Conservation (phyloP, 169 alveolate genomes). For the Cryptosporidium parvum region DNA sequence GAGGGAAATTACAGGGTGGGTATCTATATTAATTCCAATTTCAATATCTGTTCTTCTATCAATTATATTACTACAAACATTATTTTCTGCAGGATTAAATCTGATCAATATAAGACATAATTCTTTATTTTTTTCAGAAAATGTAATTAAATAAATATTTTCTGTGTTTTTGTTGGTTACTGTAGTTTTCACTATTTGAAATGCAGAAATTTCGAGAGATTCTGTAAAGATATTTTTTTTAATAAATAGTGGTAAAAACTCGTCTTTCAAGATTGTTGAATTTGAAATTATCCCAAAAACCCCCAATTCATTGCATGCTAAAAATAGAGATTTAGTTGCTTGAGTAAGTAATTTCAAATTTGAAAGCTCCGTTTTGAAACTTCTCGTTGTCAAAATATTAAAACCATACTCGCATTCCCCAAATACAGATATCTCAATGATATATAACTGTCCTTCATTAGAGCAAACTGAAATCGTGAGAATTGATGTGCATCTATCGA, state of each 20-base stretch:
- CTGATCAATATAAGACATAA: not conserved
- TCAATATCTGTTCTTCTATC: not conserved
- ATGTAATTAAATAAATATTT: constrained; percentile 15
- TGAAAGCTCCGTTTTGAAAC: constrained; percentile 3
- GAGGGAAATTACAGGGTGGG: not conserved
- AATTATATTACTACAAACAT: not conserved
- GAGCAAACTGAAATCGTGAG: constrained; percentile 30
- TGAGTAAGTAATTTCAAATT: constrained; percentile 18
- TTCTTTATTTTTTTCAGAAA: constrained; percentile 1
- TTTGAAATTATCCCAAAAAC: not conserved
- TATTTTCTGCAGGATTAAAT: not conserved
- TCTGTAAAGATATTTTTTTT: not conserved
- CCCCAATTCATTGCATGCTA: constrained; percentile 2
- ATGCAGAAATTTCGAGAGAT: not conserved
- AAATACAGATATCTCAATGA: not conserved
- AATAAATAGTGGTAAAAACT: constrained; percentile 23
- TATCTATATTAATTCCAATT: too few species aligned
- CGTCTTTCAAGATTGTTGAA: not conserved
- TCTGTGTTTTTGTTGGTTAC: not conserved
- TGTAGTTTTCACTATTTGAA: not conserved
- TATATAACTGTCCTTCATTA: constrained; percentile 23
- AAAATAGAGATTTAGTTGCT: constrained; percentile 2
- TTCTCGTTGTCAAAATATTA: not conserved
- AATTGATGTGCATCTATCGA: constrained; percentile 12
- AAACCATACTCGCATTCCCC: not conserved